Conservation (phyloP, 257 asterid genomes). For the Gentiana straminea region DNA sequence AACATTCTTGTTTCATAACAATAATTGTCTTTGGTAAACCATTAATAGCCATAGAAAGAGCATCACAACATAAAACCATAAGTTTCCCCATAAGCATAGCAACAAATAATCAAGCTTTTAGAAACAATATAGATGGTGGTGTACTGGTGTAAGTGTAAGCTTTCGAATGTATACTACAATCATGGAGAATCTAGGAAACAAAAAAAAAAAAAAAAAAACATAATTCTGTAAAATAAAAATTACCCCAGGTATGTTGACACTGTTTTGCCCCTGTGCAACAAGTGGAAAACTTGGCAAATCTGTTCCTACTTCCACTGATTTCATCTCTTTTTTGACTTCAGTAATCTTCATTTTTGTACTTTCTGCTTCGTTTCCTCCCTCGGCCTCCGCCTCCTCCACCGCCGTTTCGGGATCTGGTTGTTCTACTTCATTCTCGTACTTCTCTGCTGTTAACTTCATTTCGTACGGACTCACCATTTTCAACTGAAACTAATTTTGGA, state of each 20-base stretch:
- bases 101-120: too few species aligned
- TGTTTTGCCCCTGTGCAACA: constrained; percentile 20
- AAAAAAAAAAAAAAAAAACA: too few species aligned
- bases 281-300: constrained; percentile 66
- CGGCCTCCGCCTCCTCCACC: constrained; percentile 8
- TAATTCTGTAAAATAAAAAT: constrained; percentile 60
- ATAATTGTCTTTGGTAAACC: too few species aligned
- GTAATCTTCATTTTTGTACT: constrained; percentile 17
- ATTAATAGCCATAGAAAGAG: too few species aligned
- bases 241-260: constrained; percentile 40
- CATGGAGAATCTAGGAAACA: too few species aligned
- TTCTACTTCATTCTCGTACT: constrained; percentile 16
- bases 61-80: too few species aligned
- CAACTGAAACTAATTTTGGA: too few species aligned
- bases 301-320: constrained; percentile 21
- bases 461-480: constrained; percentile 28
- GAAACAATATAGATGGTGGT: too few species aligned
- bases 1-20: too few species aligned
- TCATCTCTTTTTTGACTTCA: constrained; percentile 24
- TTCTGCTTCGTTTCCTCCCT: constrained; percentile 6
- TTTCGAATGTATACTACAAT: too few species aligned
- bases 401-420: constrained; percentile 1
- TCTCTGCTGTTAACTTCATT: constrained; percentile 20
- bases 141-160: too few species aligned
- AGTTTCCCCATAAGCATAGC: too few species aligned